Evolutionary conservation across 2,329 filamentous ascomycete genomes (phyloP).

Genomic region (Alternaria angustiovoidea): DNA sequence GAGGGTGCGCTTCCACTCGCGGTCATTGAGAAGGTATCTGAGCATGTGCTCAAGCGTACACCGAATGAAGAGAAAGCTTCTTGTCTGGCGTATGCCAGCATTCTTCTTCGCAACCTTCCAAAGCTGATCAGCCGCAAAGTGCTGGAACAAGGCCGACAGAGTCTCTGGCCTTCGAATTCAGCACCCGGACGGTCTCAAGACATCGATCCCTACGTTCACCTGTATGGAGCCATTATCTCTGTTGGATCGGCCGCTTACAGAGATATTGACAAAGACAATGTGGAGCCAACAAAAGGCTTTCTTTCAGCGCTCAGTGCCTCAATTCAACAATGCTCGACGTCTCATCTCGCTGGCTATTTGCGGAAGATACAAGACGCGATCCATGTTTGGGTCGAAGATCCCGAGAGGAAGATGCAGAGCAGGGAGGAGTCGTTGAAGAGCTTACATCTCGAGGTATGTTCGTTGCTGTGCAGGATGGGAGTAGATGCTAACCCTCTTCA

Average conservation of each 20-base stretch:
- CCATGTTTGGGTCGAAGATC: constrained; percentile 70
- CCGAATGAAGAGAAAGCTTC: constrained; percentile 29
- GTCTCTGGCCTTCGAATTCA: constrained; percentile 69
- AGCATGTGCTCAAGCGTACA: constrained; percentile 30
- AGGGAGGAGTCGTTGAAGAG: constrained; percentile 28
- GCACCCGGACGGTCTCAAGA: constrained; percentile 44
- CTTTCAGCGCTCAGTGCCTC: constrained; percentile 61
- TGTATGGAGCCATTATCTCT: constrained; percentile 68
- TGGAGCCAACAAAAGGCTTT: constrained; percentile 55
- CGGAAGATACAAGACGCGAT: constrained; percentile 69
- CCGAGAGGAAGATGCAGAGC: constrained; percentile 41
- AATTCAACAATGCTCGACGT: constrained; percentile 49
- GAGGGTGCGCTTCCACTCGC: constrained; percentile 71
- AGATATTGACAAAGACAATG: constrained; percentile 50
- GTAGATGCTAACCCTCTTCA: constrained; percentile 23
- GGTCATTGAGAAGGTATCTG: constrained; percentile 75
- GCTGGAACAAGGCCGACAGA: constrained; percentile 69
- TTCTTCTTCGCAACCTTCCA: constrained; percentile 49
- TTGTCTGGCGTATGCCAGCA: constrained; percentile 41
- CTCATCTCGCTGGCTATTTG: constrained; percentile 65
- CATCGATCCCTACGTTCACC: constrained; percentile 68
- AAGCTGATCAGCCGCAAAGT: constrained; percentile 54
- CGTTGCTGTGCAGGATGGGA: constrained; percentile 5
- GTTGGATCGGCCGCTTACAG: constrained; percentile 66
- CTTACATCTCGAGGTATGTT: constrained; percentile 37